Conservation (phyloP, 306 rosid species). For the Begonia fuchsioides region DNA sequence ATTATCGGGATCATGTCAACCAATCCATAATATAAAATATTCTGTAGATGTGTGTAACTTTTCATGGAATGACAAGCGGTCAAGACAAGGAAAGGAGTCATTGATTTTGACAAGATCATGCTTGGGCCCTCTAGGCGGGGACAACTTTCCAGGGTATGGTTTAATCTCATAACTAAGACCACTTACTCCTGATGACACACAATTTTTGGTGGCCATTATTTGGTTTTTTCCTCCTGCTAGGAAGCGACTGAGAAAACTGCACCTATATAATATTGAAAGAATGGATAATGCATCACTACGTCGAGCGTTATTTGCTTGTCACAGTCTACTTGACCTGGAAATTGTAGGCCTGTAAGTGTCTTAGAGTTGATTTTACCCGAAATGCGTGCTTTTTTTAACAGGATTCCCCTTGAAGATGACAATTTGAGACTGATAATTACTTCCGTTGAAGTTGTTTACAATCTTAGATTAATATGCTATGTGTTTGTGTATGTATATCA, state of each 20-base stretch:
- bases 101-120: constrained; percentile 82
- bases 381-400: no score
- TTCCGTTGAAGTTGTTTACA: no score
- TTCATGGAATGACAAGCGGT: constrained; percentile 92
- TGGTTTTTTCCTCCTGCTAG: constrained; percentile 29
- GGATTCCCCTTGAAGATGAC: no score
- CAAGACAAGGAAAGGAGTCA: constrained; percentile 95
- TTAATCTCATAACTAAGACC: constrained; percentile 12
- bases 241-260: constrained; percentile 65
- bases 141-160: constrained; percentile 66
- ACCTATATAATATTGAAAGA: constrained; percentile 82
- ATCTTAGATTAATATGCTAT: no score
- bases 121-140: constrained; percentile 73
- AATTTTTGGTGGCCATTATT: constrained; percentile 3
- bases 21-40: constrained; percentile 47
- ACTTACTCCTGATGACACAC: not conserved
- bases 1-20: constrained; percentile 59
- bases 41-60: constrained; percentile 68
- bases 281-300: constrained; percentile 78
- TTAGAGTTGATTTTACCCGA: constrained; percentile 3
- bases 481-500: no score
- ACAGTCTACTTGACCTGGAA: constrained; percentile 86
- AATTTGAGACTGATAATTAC: no score
- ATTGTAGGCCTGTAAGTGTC: constrained; percentile 90
- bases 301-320: constrained; percentile 66